These are phyloP conservation scores for Alternaria dauci DNA, from an alignment of 2,329 filamentous ascomycete genomes.

Conservation along the genomic window DNA sequence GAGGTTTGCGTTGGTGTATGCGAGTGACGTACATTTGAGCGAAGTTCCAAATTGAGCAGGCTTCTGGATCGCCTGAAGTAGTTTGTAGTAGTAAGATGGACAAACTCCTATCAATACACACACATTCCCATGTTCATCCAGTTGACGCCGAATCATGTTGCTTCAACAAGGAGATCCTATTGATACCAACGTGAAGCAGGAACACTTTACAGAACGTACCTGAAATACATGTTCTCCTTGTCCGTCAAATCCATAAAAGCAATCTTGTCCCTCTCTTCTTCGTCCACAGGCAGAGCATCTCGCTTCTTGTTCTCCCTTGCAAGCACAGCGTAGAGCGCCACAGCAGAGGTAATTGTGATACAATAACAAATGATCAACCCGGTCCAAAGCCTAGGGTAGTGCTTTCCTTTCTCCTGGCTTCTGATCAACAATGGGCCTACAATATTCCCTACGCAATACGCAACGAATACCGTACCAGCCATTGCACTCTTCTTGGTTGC, in stretches of 20 bases:
- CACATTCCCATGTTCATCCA: not conserved
- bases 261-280: conserved; percentile 62
- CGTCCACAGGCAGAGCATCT: conserved; percentile 59
- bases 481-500: conserved; percentile 82
- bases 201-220: conserved; percentile 56
- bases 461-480: conserved; percentile 76
- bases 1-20: not conserved
- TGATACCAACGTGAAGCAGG: not conserved
- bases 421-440: conserved; percentile 76
- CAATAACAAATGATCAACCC: conserved; percentile 74
- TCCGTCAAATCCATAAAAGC: conserved; percentile 64
- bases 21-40: conserved; percentile 1
- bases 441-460: conserved; percentile 79
- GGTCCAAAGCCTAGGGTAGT: conserved; percentile 76
- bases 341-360: conserved; percentile 69
- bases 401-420: conserved; percentile 68
- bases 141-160: not conserved
- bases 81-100: not conserved
- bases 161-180: not conserved
- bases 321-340: conserved; percentile 66
- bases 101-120: not conserved
- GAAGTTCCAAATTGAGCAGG: not conserved
- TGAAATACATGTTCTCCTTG: conserved; percentile 65
- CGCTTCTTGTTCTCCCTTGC: conserved; percentile 60
- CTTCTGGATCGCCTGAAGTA: not conserved